phyloP scores from a whole-genome alignment of 2,329 filamentous ascomycete species.

The Ceratocystis papillata region DNA sequence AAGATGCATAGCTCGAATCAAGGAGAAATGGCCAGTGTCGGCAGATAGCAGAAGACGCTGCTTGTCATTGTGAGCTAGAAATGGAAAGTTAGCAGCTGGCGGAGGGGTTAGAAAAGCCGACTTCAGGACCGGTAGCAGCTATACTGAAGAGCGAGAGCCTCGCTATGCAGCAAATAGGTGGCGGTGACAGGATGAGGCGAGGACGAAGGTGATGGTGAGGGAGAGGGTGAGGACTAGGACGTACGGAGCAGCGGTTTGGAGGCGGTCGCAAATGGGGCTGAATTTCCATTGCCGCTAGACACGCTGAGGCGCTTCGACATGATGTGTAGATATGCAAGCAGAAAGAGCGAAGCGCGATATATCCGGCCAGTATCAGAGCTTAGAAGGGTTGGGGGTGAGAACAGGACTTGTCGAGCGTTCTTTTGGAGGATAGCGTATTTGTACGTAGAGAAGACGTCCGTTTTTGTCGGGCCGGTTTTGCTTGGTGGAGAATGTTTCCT shows the following conservation, averaged over 20 bases:
- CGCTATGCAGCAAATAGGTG: too few species aligned
- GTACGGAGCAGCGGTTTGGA: constrained; percentile 28
- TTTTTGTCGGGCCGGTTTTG: neutral
- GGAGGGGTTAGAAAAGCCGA: neutral
- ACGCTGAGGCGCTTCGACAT: constrained; percentile 55
- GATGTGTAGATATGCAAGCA: constrained; percentile 24
- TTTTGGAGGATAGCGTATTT: too few species aligned
- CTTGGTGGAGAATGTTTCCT: neutral
- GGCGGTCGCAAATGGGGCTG: constrained; percentile 25
- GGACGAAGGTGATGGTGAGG: neutral
- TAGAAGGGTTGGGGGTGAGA: too few species aligned
- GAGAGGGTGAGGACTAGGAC: constrained; percentile 21
- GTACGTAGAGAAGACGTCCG: too few species aligned
- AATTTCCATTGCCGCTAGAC: constrained; percentile 37
- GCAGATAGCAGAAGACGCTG: constrained; percentile 62
- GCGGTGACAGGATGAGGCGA: neutral
- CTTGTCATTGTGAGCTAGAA: constrained; percentile 52
- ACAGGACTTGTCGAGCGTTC: too few species aligned
- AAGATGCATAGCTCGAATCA: constrained; percentile 60
- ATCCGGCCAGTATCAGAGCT: too few species aligned
- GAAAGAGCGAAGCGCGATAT: neutral
- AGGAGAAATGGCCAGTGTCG: constrained; percentile 62
- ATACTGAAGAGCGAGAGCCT: neutral
- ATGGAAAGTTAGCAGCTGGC: neutral
- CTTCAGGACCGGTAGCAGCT: neutral